Percentiles rank a stretch among this genome's conserved stretches.
These are phyloP conservation scores for Pulicaria dysenterica DNA, from an alignment of 129 eudicot species.

Conservation along the genomic window DNA sequence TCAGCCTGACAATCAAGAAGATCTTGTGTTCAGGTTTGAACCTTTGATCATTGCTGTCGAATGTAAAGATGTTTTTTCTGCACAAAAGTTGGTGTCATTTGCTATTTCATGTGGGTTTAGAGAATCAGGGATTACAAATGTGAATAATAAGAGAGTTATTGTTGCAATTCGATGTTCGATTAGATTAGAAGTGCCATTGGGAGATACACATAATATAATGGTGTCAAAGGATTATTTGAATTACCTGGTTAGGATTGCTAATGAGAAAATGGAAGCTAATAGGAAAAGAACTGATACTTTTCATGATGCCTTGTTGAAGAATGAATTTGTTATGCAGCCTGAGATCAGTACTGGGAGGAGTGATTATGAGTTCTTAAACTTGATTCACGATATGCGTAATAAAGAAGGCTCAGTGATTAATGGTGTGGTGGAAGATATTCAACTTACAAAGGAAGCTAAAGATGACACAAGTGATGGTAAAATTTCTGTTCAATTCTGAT, in stretches of 20 bases:
- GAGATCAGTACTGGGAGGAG: not conserved
- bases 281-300: slow-evolving; percentile 70
- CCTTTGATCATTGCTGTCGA: slow-evolving; percentile 90
- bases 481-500: not conserved
- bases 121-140: slow-evolving; percentile 85
- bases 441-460: slow-evolving; percentile 22
- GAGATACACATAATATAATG: slow-evolving; percentile 46
- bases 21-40: slow-evolving; percentile 78
- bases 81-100: slow-evolving; percentile 60
- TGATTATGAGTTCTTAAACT: slow-evolving; percentile 18
- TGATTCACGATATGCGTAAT: slow-evolving; percentile 35
- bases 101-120: slow-evolving; percentile 85
- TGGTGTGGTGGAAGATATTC: slow-evolving; percentile 34
- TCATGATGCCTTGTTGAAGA: slow-evolving; percentile 47
- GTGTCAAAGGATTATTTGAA: slow-evolving; percentile 69
- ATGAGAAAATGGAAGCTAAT: slow-evolving; percentile 91
- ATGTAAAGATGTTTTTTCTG: slow-evolving; percentile 57
- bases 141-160: slow-evolving; percentile 68
- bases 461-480: slow-evolving; percentile 46
- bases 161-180: slow-evolving; percentile 88
- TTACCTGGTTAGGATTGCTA: slow-evolving; percentile 78
- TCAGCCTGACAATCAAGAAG: slow-evolving; percentile 13
- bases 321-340: slow-evolving; percentile 38
- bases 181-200: slow-evolving; percentile 91
- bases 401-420: slow-evolving; percentile 28